These are phyloP conservation scores for Tetradesmus obliquus DNA, from an alignment of 139 green algal genomes.

Conservation along the genomic window DNA sequence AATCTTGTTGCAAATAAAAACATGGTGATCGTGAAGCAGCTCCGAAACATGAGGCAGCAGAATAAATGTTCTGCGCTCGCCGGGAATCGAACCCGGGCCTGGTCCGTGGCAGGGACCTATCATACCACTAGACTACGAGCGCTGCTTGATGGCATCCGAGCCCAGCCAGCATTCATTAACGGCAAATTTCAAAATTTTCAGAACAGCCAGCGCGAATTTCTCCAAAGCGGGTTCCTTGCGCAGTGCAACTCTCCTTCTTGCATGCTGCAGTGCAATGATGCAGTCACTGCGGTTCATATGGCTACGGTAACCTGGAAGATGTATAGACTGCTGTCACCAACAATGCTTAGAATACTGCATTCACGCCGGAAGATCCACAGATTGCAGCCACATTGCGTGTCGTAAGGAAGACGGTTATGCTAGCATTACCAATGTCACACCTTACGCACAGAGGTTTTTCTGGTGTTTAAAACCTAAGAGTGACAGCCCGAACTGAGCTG, in stretches of 20 bases:
- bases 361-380: too few relatives aligned
- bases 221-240: too few relatives aligned
- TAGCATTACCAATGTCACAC: neutral
- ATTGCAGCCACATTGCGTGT: neutral
- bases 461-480: neutral
- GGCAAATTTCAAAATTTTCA: neutral
- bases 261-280: too few relatives aligned
- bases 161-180: too few relatives aligned
- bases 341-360: neutral
- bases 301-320: too few relatives aligned
- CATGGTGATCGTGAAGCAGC: too few relatives aligned
- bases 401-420: neutral
- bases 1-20: too few relatives aligned
- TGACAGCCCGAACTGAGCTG: neutral
- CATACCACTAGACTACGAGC: conserved; percentile 39
- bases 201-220: too few relatives aligned
- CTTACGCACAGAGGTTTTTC: neutral
- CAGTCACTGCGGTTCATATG: too few relatives aligned
- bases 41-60: neutral
- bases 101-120: conserved; percentile 34
- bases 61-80: neutral
- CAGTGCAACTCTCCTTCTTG: too few relatives aligned
- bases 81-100: conserved; percentile 36
- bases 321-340: neutral
- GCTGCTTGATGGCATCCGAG: neutral